Evolutionary conservation across 441 rosid species (phyloP), one percentile per base, ranked within the genome.

Genomic region (Gossypium gossypioides): DNA sequence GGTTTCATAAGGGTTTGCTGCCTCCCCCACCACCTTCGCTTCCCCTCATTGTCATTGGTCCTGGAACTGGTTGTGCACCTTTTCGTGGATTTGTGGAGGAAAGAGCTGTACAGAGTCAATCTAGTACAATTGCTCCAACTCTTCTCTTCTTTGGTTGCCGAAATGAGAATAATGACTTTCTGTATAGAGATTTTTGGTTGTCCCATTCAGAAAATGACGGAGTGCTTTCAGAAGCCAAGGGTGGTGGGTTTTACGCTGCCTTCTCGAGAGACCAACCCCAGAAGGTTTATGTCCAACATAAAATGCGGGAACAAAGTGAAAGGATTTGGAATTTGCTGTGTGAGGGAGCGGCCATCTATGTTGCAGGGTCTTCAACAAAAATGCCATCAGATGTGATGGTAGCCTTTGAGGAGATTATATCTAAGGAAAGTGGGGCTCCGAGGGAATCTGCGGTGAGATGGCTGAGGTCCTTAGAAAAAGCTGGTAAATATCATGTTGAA

Each of bases 11-110:
- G 74, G 98, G 97, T 73, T 84, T 81, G 21, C 90, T 95, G 74
- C 97, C 93, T 81, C 73, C 85, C 13, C 97, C 98, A 57, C 80
- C 86, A 9, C 85, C 85, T 66, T 86, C 88, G 6, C 82, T 83
- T 74, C 97, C 96, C 59, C 88, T 92, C 77, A 84, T 95, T 68
- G 88, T 92, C 32, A 71, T 92, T 10, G 98, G 96, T 74, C 98
- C 99, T 0, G 99, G 99, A 74, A 92, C 99, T 6, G 99, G 97
- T 27, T 89, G 98, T 81, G 99, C 98, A 2, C 97, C 98, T 13
- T 95, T 92, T 75, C 92, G 81, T 37, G 99, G 98, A 74, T 92
- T 92, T 50, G 44, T 92, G 5, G 96, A 87, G 56, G 97, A 92
- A 83, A 89, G 98, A 77, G 83, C 90, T 40, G 12, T 80, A 60